Conservation (phyloP, 1,139 yeast genomes). For the Wickerhamiella pararugosa region DNA sequence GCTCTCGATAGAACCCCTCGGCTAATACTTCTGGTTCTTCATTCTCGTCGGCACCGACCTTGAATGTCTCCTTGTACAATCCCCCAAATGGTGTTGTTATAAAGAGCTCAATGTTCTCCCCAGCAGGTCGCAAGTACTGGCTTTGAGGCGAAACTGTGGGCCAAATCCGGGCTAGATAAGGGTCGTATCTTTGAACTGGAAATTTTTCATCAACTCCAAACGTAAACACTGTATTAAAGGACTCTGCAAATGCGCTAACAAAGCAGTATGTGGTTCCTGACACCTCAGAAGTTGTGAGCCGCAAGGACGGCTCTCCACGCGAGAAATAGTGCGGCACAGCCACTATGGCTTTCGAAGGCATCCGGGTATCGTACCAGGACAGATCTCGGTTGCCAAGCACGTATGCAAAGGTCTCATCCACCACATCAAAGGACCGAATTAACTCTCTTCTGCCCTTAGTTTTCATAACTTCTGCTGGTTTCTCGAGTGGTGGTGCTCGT, state of each 20-base stretch:
- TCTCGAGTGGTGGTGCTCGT: slow-evolving; percentile 2
- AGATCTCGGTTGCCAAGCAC: slow-evolving; percentile 18
- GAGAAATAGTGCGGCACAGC: slow-evolving; percentile 59
- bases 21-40: not conserved
- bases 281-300: not conserved
- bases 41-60: slow-evolving; percentile 6
- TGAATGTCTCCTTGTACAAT: slow-evolving; percentile 15
- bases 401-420: slow-evolving; percentile 13
- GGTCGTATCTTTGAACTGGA: slow-evolving; percentile 32
- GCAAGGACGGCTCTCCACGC: slow-evolving; percentile 29
- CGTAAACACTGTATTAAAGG: slow-evolving; percentile 27
- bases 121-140: slow-evolving; percentile 7
- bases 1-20: not conserved
- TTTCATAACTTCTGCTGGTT: slow-evolving; percentile 1
- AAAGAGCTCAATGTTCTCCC: slow-evolving; percentile 7
- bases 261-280: slow-evolving; percentile 2
- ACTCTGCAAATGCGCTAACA: slow-evolving; percentile 1
- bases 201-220: slow-evolving; percentile 29
- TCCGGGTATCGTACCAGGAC: slow-evolving; percentile 19
- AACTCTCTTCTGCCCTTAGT: slow-evolving; percentile 2
- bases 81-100: slow-evolving; percentile 16
- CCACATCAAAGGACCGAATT: too few relatives aligned
- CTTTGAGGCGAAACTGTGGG: slow-evolving; percentile 14
- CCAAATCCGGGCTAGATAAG: slow-evolving; percentile 20
- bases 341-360: slow-evolving; percentile 28